Base-by-base conservation (phyloP, 306 rosid genomes). In the Trifolium dubium region DNA sequence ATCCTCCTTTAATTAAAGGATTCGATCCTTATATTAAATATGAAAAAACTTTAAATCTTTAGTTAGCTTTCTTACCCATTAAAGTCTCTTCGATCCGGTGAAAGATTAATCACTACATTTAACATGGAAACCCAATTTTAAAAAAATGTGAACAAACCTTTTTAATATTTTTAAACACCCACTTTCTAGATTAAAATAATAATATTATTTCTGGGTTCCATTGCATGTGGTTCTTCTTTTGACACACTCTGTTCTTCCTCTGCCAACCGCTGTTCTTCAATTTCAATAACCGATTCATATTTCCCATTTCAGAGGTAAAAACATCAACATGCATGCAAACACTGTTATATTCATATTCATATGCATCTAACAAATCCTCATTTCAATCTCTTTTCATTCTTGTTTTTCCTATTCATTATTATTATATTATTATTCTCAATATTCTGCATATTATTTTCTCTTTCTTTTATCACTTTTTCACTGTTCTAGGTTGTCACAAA, bases 251-350 rank as follows among this genome's bases (percentile, higher is more conserved):
- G 53, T 47, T 47, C 53, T 47, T 47, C 18, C 53, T 47, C 53
- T 49, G 19, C 54, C 54, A 49, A 49, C 18, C 54, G 17, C 18
- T 49, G 54, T n/a, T 49, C 14, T 66, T 65, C 61, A 61, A 58
- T 43, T 43, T 43, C 49, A 43, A 43, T 43, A n/a, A 43, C n/a
- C 11, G n/a, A 43, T 43, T 43, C 47, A 43, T 3, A 40, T 15
- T 46, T 68, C 55, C 62, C n/a, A 8, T 10, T 11, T 10, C 49
- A 8, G 1, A 77, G 80, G 85, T 77, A 37, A 79, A 34, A 68
- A 46, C 10, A 40, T 54, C 71, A 46, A 69, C 19, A 49, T 49
- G 54, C 76, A 61, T 51, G 80, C 79, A 79, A 8, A 73, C 30
- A 55, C 76, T 66, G 50, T 37, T 37, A 37, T 37, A 23, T 23